Conservation (phyloP, 2,329 filamentous ascomycete species). For the Paraphoma chrysanthemicola region DNA sequence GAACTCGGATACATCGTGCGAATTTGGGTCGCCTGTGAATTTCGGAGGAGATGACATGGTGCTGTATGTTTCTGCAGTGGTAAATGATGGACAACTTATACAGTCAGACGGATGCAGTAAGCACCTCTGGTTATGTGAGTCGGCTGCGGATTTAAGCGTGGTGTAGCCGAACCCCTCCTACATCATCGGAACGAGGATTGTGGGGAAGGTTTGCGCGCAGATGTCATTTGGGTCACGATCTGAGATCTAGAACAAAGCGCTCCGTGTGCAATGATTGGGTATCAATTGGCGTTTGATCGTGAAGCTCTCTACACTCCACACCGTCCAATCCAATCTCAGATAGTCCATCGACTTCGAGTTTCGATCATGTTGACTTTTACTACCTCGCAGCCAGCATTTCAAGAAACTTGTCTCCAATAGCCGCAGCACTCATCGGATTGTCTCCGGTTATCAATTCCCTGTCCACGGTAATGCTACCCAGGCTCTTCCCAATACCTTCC, state of each 20-base stretch:
- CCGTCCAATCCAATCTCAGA: no score
- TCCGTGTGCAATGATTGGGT: not conserved
- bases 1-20: conserved; percentile 43
- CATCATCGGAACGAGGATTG: not conserved
- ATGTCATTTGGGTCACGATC: not conserved
- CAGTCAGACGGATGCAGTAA: no score
- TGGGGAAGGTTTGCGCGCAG: not conserved
- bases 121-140: not conserved
- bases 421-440: conserved; percentile 43
- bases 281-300: not conserved
- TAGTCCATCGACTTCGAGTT: no score
- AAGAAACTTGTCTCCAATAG: conserved; percentile 41
- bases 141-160: not conserved
- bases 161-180: not conserved
- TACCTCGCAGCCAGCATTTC: conserved; percentile 35
- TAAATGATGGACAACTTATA: no score
- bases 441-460: conserved; percentile 47
- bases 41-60: not conserved
- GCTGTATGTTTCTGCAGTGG: not conserved
- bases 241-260: not conserved
- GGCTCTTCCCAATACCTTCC: conserved; percentile 48
- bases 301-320: not conserved
- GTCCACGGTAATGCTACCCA: conserved; percentile 53
- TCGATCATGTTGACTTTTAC: not conserved
- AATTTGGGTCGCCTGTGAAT: conserved; percentile 50